Percentiles rank a stretch among this genome's conserved stretches.
These are phyloP conservation scores for Candida yuanshanica DNA, from an alignment of 805 yeast species.

Conservation along the genomic window DNA sequence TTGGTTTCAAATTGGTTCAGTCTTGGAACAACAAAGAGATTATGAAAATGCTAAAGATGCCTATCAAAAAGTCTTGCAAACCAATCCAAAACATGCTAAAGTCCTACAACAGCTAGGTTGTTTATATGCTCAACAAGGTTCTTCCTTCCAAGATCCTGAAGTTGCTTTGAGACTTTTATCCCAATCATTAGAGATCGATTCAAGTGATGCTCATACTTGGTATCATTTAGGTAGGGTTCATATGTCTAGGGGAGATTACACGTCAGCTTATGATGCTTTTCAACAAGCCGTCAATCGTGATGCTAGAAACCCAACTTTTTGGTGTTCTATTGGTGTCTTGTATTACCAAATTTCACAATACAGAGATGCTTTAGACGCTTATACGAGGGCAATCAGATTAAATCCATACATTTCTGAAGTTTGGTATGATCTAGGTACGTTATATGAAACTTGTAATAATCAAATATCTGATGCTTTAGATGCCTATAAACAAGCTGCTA, in stretches of 20 bases:
- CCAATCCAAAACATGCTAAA: constrained; percentile 91
- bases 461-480: constrained; percentile 93
- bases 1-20: constrained; percentile 98
- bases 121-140: constrained; percentile 72
- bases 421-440: constrained; percentile 97
- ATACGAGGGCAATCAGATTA: constrained; percentile 90
- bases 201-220: constrained; percentile 94
- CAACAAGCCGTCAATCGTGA: constrained; percentile 98
- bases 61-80: constrained; percentile 84
- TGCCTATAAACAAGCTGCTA: constrained; percentile 94
- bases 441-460: constrained; percentile 95
- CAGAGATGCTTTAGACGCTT: constrained; percentile 95
- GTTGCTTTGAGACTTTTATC: constrained; percentile 75
- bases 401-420: constrained; percentile 96
- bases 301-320: constrained; percentile 94
- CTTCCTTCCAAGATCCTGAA: constrained; percentile 72
- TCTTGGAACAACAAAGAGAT: constrained; percentile 88
- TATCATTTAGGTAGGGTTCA: constrained; percentile 94
- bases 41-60: constrained; percentile 92
- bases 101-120: constrained; percentile 96
- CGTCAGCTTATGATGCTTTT: constrained; percentile 96
- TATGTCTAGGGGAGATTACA: constrained; percentile 92
- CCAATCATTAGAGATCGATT: constrained; percentile 85
- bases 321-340: constrained; percentile 94
- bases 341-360: constrained; percentile 95